Evolutionary conservation across 441 rosid genomes (phyloP), one percentile per base, ranked within the genome.

Genomic region (Melastoma candidum): DNA sequence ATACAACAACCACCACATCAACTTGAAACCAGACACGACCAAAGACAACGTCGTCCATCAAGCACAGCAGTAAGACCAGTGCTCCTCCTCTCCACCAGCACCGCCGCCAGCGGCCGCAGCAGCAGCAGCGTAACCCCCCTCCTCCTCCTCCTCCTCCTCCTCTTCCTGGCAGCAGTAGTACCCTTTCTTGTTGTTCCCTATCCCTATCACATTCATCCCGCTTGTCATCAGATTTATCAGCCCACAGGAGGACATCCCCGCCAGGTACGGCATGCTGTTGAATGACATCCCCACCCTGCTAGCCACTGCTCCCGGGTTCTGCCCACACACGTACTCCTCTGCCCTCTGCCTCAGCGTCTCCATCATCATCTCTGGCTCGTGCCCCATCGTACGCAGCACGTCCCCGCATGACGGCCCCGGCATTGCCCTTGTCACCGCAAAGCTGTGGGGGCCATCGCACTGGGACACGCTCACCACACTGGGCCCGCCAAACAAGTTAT

Each of bases 401-500:
- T 92, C 98, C 39, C 81, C 71, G 43, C 86, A 79, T 7, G 95
- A 82, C 25, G 77, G 94, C 0, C 98, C 98, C 0, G 80, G 83
- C 59, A 80, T 70, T 0, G 95, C 97, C 5, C 71, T 71, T 0
- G 94, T 88, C 70, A 92, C 94, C 1, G 84, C 89, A 13, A 92
- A 92, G 77, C 95, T 70, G 43, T 88, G 81, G 0, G 98, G 98
- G n/a, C 97, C 95, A 63, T 85, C 95, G 17, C 94, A 82, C 77
- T 92, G 98, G 54, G 70, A 71, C 24, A 88, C 95, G 1, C 95
- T 85, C 7, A 92, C 90, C 7, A 88, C 79, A 12, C 98, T 92
- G 3, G 98, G 97, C 39, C 94, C 94, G 14, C 98, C 95, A 13
- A 92, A 92, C 67, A 92, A 63, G 80, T 92, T 92, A 78, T 92